Base-by-base conservation (phyloP, 2,329 filamentous ascomycete species). In the Westerdykella ornata region DNA sequence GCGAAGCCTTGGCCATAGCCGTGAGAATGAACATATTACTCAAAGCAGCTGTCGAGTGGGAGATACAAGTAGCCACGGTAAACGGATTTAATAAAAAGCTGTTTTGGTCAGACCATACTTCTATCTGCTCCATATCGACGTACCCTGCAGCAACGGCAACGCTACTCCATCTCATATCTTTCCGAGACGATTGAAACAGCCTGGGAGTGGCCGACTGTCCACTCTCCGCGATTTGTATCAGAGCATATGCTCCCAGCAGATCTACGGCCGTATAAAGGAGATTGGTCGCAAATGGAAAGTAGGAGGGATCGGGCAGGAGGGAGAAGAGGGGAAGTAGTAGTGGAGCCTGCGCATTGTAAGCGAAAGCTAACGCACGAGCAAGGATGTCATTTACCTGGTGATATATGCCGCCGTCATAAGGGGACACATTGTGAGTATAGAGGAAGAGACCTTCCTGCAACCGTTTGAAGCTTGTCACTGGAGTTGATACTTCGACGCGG, bases 391-490 rank as follows among this genome's bases (percentile, higher is more conserved):
- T 50, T 59, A 80, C 77, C 69, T 83, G 81, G 63, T 84, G 80
- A 59, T 78, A 84, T 49, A 84, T 87, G 56, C 92, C 92, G 50
- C 92, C 92, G 65, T 98, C 88, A 70, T 97, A 98, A 1, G 92
- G 92, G 45, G 88, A 96, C 43, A 97, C 86, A 71, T 95, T 94
- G 66, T 94, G 87, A 50, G 86, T 89, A 67, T 97, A 97, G 16
- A 98, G 80, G 60, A 95, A 98, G 43, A 98, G 72, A 15, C 92
- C 92, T 70, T 98, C 92, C 74, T 97, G 90, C 41, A 97, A 74
- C 79, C 92, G 80, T 73, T 97, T 97, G 78, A 96, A 98, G 77
- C 90, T 95, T 56, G 88, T 96, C 35, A 97, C 85, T 30, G 92
- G 90, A 16, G 92, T 98, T 34, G 92, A 96, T 59, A 98, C 84